Base-by-base conservation (phyloP, 2,329 filamentous ascomycete species). In the Aspergillus novoparasiticus region DNA sequence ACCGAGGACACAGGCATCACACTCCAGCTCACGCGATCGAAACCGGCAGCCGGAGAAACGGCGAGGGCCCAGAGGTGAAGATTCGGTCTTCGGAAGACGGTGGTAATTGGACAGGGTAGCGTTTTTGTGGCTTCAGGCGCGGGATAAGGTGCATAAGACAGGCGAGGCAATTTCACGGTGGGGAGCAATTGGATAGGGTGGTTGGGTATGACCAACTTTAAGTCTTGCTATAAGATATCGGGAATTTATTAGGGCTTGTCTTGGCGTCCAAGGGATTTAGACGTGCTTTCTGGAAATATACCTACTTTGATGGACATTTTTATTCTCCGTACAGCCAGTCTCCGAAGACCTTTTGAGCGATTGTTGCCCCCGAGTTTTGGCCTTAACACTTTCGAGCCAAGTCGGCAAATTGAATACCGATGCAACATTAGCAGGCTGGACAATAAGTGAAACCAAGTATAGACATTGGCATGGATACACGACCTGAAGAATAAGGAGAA, bases 41-140 rank as follows among this genome's bases (percentile, higher is more conserved):
- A 57, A 50, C 50, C 60, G 64, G 51, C 64, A 62, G 21, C 57
- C 62, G 21, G 57, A 62, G 51, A 64, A 68, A 19, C 62, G 62
- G 14, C 26, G 23, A 21, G 48, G 30, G 6, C 30, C 56, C 32
- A 41, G 59, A 23, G 34, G 23, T 12, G 72, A 74, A 63, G 69
- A 72, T 61, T 70, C 72, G 43, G 66, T 74, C 11, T 74, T 72
- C 60, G 72, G 71, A 32, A 65, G 72, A 50, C 66, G 72, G 51
- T 73, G 72, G 72, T 73, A 59, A 53, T 26, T n/a, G 23, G 19
- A 51, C 21, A 11, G 10, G 10, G 23, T 19, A 21, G 28, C 9
- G 6, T 32, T n/a, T 34, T 34, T n/a, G 16, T 19, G 19, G 48
- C 4, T 51, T n/a, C 3, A 32, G 46, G 9, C 4, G 8, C 6